Base-by-base conservation (phyloP, 179 eudicot genomes). In the Beta corolliflora region DNA sequence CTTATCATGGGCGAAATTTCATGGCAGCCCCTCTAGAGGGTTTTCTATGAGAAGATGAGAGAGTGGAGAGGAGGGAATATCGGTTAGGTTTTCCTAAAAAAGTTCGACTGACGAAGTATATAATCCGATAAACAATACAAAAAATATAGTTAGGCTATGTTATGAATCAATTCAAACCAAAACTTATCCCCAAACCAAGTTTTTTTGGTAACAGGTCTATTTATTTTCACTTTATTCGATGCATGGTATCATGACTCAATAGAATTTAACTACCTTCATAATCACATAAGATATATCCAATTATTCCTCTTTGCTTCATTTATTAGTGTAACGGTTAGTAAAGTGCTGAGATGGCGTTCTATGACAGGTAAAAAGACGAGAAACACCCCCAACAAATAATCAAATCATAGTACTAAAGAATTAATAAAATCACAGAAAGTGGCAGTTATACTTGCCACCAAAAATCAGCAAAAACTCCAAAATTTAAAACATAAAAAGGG, bases 391-490 rank as follows among this genome's bases (percentile, higher is more conserved):
- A 23, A 46, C 6, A 1, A 23, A 9, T 4, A 12, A 65, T 16
- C 5, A 70, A 15, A 21, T 75, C 44, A 41, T 10, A 44, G 29
- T 31, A n/a, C 15, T 54, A 41, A 25, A 15, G n/a, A 14, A 36
- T 36, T 36, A 36, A 36, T 0, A 73, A 56, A 56, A 56, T 66
- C 74, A 15, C 73, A 70, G 67, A 48, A 81, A 81, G 53, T 19
- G 71, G 76, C 75, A 83, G 79, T 78, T 78, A 83, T 60, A 65
- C 69, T 83, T 61, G 73, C 64, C 84, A 77, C 75, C 77, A 77
- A 41, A 81, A 75, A 64, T n/a, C 44, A 78, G 64, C 59, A 44
- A 50, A 77, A 31, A 14, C 1, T 48, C 29, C 29, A 25, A 25
- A 25, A 25, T 25, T 25, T 7, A 3, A 52, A 76, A 56, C 77